Evolutionary conservation across 768 basidiomycete genomes (phyloP).

Genomic region (Boletus subcaerulescens): DNA sequence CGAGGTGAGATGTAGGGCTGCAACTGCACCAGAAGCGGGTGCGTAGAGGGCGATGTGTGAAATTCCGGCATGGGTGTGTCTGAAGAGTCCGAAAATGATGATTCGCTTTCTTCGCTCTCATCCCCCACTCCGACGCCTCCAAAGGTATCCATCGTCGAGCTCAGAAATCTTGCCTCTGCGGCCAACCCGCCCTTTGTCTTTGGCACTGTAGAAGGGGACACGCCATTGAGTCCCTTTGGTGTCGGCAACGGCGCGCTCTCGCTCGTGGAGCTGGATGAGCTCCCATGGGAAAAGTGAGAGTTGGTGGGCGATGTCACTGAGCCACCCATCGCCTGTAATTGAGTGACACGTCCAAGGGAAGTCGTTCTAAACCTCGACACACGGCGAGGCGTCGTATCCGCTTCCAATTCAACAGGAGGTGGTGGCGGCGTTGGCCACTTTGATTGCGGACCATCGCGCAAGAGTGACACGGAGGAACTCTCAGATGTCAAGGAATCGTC

Average conservation of each 20-base stretch:
- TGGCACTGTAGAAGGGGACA: background rate
- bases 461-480: slow-evolving; percentile 13
- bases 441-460: slow-evolving; percentile 19
- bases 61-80: background rate
- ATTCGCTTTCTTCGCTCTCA: slow-evolving; percentile 6
- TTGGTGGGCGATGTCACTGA: slow-evolving; percentile 45
- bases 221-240: slow-evolving; percentile 16
- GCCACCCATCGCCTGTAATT: slow-evolving; percentile 17
- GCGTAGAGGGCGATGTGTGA: background rate
- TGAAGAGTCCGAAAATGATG: background rate
- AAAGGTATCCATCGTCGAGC: slow-evolving; percentile 38
- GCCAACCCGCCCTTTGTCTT: slow-evolving; percentile 19
- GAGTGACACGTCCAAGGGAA: slow-evolving; percentile 27
- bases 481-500: slow-evolving; percentile 15
- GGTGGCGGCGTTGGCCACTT: slow-evolving; percentile 33
- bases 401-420: slow-evolving; percentile 24
- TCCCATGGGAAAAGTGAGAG: slow-evolving; percentile 40
- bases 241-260: slow-evolving; percentile 19
- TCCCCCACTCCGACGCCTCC: slow-evolving; percentile 28
- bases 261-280: slow-evolving; percentile 36
- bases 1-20: slow-evolving; percentile 59
- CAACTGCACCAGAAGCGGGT: slow-evolving; percentile 44
- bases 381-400: slow-evolving; percentile 25
- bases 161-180: slow-evolving; percentile 25
- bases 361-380: slow-evolving; percentile 28